Base-by-base conservation (phyloP, 2,329 filamentous ascomycete genomes). In the Botrytis tulipae region DNA sequence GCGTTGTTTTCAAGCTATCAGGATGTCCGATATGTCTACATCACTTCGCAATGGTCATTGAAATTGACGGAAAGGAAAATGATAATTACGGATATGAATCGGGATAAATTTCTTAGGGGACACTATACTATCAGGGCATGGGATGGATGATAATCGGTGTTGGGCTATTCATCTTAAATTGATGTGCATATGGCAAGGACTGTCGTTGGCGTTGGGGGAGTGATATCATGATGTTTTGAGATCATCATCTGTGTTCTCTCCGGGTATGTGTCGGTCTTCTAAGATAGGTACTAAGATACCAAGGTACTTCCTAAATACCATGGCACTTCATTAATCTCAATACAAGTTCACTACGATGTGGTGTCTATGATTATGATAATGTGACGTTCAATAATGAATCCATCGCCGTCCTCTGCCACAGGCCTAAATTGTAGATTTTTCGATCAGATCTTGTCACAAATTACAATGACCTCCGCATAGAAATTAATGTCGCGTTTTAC, bases 61-160 rank as follows among this genome's bases (percentile, higher is more conserved):
- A n/a, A 51, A 20, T 42, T 18, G 48, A 68, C 18, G n/a, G 22
- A 32, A 42, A 42, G 48, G 66, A 68, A 42, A 57, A 32, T 68
- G n/a, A 68, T 40, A 12, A 40, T 51, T 35, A 54, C 40, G 65
- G 46, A 54, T 54, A 29, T 22, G 65, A 48, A 54, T 29, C 5
- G 66, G 66, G n/a, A 42, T 42, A 29, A 54, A 14, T 68, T 42
- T 42, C 22, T 57, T 20, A 37, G 35, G 51, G 25, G 10, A 25
- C 16, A 29, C 48, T 68, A 68, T 25, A 29, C 48, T 68, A 68
- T 57, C 10, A 25, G 14, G 48, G 25, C 18, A 42, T 68, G 66
- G 66, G 35, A 66, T 40, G 63, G 14, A 42, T 54, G 48, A 68
- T 32, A 42, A 32, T 37, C 25, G 66, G 66, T 51, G 66, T 68